A percentile compares a stretch with the other conserved stretches of the same genome.
Evolutionary conservation across 768 basidiomycete species (phyloP).

Genomic region (Tricholoma saponaceum): DNA sequence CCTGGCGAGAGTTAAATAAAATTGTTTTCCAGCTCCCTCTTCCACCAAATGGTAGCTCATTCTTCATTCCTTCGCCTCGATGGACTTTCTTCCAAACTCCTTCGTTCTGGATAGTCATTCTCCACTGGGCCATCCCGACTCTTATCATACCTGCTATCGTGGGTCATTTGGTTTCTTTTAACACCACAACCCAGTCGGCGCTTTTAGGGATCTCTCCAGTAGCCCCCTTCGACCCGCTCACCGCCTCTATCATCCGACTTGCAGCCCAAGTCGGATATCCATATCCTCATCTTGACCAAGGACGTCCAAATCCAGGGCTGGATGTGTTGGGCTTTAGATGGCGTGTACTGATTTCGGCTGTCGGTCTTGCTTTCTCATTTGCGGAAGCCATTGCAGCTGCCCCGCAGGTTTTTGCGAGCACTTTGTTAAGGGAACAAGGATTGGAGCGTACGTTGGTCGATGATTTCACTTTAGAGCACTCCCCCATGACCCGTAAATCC

Average conservation of each 20-base stretch:
- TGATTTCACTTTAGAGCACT: conserved; percentile 1
- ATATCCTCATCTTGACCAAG: conserved; percentile 20
- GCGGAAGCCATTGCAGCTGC: conserved; percentile 57
- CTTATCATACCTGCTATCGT: conserved; percentile 53
- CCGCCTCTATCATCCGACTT: conserved; percentile 59
- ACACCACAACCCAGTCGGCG: conserved; percentile 27
- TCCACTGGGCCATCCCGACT: conserved; percentile 63
- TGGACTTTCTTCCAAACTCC: conserved; percentile 36
- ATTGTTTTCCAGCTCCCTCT: neutral
- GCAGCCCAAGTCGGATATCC: conserved; percentile 61
- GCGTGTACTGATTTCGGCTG: conserved; percentile 51
- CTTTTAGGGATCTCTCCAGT: conserved; percentile 12
- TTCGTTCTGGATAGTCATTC: conserved; percentile 49
- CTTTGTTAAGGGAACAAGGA: conserved; percentile 23
- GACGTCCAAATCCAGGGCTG: conserved; percentile 22
- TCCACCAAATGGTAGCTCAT: neutral
- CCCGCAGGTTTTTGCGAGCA: conserved; percentile 33
- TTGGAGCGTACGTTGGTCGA: conserved; percentile 2
- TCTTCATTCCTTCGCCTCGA: conserved; percentile 46
- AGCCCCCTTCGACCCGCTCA: conserved; percentile 54
- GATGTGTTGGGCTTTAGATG: conserved; percentile 54
- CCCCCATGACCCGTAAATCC: conserved; percentile 12
- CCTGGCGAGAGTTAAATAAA: neutral
- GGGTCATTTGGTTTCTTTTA: conserved; percentile 63
- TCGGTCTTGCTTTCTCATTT: conserved; percentile 63